Conservation (phyloP, 352 stramenopile genomes). For the Peronospora destructor region DNA sequence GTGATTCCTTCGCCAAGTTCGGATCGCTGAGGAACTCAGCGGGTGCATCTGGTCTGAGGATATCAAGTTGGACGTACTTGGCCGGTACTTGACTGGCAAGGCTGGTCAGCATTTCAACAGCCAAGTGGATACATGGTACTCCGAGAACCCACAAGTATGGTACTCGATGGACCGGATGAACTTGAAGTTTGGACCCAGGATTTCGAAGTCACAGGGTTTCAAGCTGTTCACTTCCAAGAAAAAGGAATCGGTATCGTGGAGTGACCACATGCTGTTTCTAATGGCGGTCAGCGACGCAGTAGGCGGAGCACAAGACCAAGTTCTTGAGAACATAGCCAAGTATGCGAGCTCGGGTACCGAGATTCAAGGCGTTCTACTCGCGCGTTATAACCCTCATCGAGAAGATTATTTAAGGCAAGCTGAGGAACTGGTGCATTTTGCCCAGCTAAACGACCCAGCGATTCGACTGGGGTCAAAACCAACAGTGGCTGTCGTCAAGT, state of each 20-base stretch:
- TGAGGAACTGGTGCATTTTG: too few relatives aligned
- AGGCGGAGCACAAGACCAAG: not conserved
- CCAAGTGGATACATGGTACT: too few relatives aligned
- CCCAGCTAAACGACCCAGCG: not conserved
- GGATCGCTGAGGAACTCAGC: too few relatives aligned
- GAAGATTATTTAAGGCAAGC: not conserved
- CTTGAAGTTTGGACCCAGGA: too few relatives aligned
- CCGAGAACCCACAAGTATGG: too few relatives aligned
- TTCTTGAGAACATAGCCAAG: not conserved
- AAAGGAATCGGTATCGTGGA: not conserved
- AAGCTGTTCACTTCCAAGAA: not conserved
- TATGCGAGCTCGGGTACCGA: not conserved
- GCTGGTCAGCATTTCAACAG: too few relatives aligned
- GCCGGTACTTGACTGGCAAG: too few relatives aligned
- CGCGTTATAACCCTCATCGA: not conserved
- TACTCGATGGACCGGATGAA: too few relatives aligned
- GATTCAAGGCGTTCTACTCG: not conserved
- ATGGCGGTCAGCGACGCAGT: not conserved
- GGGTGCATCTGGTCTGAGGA: too few relatives aligned
- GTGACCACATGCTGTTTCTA: too few relatives aligned
- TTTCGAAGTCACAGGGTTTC: not conserved
- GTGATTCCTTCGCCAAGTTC: too few relatives aligned
- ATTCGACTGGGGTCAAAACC: not conserved
- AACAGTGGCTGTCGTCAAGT: not conserved
- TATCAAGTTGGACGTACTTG: too few relatives aligned